These are phyloP conservation scores for Nannochloropsis oceanica DNA, from an alignment of 108 stramenopile species.

Conservation along the genomic window DNA sequence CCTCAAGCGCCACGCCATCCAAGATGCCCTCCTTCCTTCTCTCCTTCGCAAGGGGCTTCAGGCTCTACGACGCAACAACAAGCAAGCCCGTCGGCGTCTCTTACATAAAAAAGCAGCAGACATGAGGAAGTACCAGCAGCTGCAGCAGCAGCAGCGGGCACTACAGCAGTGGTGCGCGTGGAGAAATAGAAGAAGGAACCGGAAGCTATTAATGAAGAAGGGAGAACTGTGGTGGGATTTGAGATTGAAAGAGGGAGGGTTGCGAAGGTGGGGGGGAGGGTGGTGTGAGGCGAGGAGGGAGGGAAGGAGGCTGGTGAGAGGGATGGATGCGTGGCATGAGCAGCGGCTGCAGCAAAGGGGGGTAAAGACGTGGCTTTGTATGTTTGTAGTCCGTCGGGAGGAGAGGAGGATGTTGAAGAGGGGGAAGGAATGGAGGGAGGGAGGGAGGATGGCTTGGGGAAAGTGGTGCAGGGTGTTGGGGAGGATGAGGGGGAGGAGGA, in stretches of 20 bases:
- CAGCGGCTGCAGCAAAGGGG: not conserved
- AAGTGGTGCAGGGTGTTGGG: not conserved
- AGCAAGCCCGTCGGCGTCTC: not conserved
- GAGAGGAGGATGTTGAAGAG: too few relatives aligned
- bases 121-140: not conserved
- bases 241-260: not conserved
- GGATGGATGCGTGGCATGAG: not conserved
- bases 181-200: not conserved
- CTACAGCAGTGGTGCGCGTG: not conserved
- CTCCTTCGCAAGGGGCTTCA: not conserved
- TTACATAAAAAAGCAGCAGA: not conserved
- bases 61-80: not conserved
- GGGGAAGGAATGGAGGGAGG: not conserved
- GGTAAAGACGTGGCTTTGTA: too few relatives aligned
- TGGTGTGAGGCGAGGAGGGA: not conserved
- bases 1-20: not conserved
- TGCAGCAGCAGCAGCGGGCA: not conserved
- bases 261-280: not conserved
- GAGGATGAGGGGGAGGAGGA: not conserved
- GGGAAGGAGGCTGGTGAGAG: not conserved
- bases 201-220: not conserved
- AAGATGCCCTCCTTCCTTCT: not conserved
- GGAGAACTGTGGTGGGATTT: not conserved
- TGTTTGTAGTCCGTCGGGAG: too few relatives aligned
- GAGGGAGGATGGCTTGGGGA: not conserved